These are phyloP conservation scores for Parsonsia alboflavescens DNA, from an alignment of 257 asterid genomes.

Conservation along the genomic window DNA sequence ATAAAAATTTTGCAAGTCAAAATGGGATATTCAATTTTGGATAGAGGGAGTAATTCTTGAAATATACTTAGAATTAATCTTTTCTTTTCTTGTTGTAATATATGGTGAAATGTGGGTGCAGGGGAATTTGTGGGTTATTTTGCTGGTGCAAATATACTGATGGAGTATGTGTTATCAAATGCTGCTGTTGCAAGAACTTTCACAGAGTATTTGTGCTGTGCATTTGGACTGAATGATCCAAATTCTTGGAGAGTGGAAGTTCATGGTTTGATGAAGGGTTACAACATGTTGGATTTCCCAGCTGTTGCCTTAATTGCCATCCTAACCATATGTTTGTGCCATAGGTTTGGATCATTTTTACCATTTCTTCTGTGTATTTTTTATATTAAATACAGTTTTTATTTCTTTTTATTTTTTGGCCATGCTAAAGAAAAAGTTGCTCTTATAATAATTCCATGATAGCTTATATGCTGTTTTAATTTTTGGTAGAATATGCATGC, in stretches of 20 bases:
- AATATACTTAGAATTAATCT: too few species aligned
- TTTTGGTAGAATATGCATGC: not conserved
- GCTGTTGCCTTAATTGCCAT: constrained; percentile 20
- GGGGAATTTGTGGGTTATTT: constrained; percentile 44
- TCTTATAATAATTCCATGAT: too few species aligned
- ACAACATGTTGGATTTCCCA: constrained; percentile 37
- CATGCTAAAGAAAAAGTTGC: too few species aligned
- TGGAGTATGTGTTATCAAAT: constrained; percentile 43
- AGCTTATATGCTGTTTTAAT: not conserved
- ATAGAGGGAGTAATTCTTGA: too few species aligned
- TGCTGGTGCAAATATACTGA: constrained; percentile 40
- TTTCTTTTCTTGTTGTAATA: too few species aligned
- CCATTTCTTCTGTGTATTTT: too few species aligned
- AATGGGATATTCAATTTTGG: too few species aligned
- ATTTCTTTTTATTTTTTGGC: not conserved
- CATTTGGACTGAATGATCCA: constrained; percentile 29
- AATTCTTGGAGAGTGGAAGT: constrained; percentile 36
- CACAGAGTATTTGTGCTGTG: constrained; percentile 34
- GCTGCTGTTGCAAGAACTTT: constrained; percentile 45
- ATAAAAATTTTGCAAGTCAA: too few species aligned
- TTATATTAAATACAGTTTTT: not conserved
- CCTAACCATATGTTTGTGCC: constrained; percentile 28
- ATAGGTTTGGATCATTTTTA: constrained; percentile 29
- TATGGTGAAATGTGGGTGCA: constrained; percentile 9
- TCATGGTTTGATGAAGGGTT: constrained; percentile 32